These are phyloP conservation scores for Brasenia schreberi DNA, from an alignment of 164 flowering plant genomes.

Conservation along the genomic window DNA sequence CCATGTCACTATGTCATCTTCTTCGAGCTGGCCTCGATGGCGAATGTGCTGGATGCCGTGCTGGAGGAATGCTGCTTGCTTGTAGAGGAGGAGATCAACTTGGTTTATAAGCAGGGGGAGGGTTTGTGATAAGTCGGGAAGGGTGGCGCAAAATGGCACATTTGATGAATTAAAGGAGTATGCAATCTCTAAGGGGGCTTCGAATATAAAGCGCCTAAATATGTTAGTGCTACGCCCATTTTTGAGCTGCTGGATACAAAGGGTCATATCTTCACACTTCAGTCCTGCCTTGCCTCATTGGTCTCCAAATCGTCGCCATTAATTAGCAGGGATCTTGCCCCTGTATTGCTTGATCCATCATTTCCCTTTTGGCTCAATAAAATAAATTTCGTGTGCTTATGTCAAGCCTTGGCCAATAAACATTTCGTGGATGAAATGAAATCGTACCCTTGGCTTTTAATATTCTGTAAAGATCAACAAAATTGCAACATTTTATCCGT, in stretches of 20 bases:
- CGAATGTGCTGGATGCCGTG: slow-evolving; percentile 15
- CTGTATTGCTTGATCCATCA: too few relatives aligned
- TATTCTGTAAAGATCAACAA: too few relatives aligned
- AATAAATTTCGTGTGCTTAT: too few relatives aligned
- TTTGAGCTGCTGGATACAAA: slow-evolving; percentile 23
- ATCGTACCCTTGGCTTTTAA: too few relatives aligned
- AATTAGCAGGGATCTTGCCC: too few relatives aligned
- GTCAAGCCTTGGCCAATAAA: too few relatives aligned
- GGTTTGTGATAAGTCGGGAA: slow-evolving; percentile 19
- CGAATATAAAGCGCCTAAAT: slow-evolving; percentile 34
- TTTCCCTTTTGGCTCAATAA: too few relatives aligned
- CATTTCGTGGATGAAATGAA: too few relatives aligned
- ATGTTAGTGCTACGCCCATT: slow-evolving; percentile 27
- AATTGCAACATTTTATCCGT: too few relatives aligned
- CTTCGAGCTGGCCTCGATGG: slow-evolving; percentile 25
- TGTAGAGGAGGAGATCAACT: slow-evolving; percentile 25
- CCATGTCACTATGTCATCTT: slow-evolving; percentile 36
- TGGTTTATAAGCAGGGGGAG: slow-evolving; percentile 28
- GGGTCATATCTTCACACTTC: slow-evolving; percentile 24
- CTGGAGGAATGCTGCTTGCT: slow-evolving; percentile 20
- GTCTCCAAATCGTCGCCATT: not conserved
- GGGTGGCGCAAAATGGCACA: slow-evolving; percentile 28
- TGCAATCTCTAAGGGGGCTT: slow-evolving; percentile 37
- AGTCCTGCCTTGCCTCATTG: slow-evolving; percentile 12
- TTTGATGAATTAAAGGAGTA: slow-evolving; percentile 40